Conservation (phyloP, 495 filamentous ascomycete species). For the Podospora pseudopauciseta region DNA sequence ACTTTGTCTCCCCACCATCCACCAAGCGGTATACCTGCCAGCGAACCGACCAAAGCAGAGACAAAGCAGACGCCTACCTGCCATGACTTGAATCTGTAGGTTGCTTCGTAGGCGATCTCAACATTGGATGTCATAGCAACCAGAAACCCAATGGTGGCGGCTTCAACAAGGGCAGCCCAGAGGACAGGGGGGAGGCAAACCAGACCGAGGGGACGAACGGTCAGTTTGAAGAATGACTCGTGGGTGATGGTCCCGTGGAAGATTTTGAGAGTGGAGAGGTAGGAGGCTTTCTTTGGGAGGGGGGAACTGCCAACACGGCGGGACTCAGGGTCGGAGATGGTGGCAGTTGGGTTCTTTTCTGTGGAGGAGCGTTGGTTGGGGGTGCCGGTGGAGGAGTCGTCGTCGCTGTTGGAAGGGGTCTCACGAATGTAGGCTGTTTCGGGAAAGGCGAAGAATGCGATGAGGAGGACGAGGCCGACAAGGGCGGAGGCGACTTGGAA, state of each 20-base stretch:
- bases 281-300: constrained; percentile 22
- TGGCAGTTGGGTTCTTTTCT: constrained; percentile 8
- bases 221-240: constrained; percentile 46
- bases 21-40: constrained; percentile 48
- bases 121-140: constrained; percentile 53
- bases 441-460: constrained; percentile 52
- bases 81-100: constrained; percentile 47
- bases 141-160: constrained; percentile 52
- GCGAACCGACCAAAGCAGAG: constrained; percentile 46
- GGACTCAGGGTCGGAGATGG: constrained; percentile 6
- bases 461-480: constrained; percentile 41
- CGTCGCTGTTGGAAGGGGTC: background rate
- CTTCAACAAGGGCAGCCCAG: constrained; percentile 47
- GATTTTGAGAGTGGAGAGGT: constrained; percentile 36
- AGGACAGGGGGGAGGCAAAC: constrained; percentile 49
- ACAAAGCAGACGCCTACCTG: constrained; percentile 51
- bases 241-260: constrained; percentile 39
- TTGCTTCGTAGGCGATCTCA: constrained; percentile 40
- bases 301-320: background rate
- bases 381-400: background rate
- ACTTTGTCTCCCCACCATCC: constrained; percentile 49
- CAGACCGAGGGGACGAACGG: constrained; percentile 46
- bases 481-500: constrained; percentile 48
- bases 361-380: background rate
- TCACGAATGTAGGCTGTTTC: constrained; percentile 46